Evolutionary conservation across 192 early-diverging fungal genomes (phyloP), one percentile per base, ranked within the genome.

Genomic region (Rhizoclosmatium sp.): DNA sequence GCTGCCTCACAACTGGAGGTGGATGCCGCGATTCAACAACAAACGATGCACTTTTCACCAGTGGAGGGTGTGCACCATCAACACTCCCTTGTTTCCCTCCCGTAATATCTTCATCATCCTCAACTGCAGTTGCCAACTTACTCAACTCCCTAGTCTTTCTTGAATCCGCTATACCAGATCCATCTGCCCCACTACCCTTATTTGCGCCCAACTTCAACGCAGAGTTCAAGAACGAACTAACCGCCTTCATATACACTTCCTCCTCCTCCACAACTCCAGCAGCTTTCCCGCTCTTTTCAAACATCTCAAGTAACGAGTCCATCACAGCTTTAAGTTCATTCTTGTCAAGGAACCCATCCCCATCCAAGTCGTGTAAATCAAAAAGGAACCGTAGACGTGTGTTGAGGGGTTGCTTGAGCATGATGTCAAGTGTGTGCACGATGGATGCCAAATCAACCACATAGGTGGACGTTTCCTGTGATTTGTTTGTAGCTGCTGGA

Each of bases 371-470:
- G 76, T 90, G 86, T 0, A 90, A 68, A 64, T 90, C 89, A 84
- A 90, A 90, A 47, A 90, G 47, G 69, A 89, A 90, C 54, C 88
- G 65, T 58, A 90, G 67, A 23, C 88, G 78, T 2, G 83, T 81
- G 54, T 90, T 85, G 14, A 90, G 67, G 2, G 89, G 81, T 69
- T 90, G 86, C 46, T 87, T 86, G 83, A 90, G 87, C 62, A 90
- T 83, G 46, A 87, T 87, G 70, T 90, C 89, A 16, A 90, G 79
- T 4, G 83, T 80, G 51, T 89, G 83, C 14, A 88, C 87, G 65
- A 90, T 85, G 0, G 87, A 85, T 45, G 89, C 89, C 14, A 90
- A 78, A 82, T 90, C 89, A 5, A 90, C 88, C 40, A 88, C 81
- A 71, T 83, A 86, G 3, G 68, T 62, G 10, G 12, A 23, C 4